Base-by-base conservation (phyloP, 116 monocot species). In the Zostera marina region DNA sequence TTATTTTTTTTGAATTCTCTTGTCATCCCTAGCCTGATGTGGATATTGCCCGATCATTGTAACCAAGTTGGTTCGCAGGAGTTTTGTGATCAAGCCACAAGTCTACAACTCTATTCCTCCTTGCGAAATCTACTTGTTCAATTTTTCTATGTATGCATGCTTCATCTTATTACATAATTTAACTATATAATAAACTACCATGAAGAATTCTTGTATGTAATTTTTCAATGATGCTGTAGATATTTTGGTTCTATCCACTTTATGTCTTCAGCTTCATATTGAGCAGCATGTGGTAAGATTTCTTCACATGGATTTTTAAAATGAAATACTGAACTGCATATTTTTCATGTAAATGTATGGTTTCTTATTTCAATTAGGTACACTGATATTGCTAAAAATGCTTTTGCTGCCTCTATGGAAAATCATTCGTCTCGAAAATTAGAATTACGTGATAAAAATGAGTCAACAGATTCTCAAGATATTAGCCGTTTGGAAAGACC, bases 181-280 rank as follows among this genome's bases (percentile, higher is more conserved):
- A 32, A 32, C 32, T 32, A 32, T 32, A 32, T 32, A 32, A 32
- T 32, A 32, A 32, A 32, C 32, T 20, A 59, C 21, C 16, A 22
- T 13, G 43, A 4, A 20, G 9, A 4, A 42, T 9, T 16, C 4
- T 20, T 43, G 39, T 42, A 42, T 38, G 12, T 23, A 11, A 25
- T 55, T 56, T 67, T 39, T 5, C 47, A 60, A 24, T 58, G 45
- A 15, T 61, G 14, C 76, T 75, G 57, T 82, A 96, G 96, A 53
- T 96, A 46, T 74, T 85, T 57, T 96, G 96, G 96, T 80, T 96
- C 60, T 96, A 85, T 77, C 96, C 96, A 44, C 80, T 96, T 8
- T 96, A 89, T 72, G 54, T 68, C 17, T 85, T 85, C 76, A 96
- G 96, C 74, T 78, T 89, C 52, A 64, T 96, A 21, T 66, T 96